phyloP scores from a whole-genome alignment of 176 grass and related monocot species.

The Themeda triandra region DNA sequence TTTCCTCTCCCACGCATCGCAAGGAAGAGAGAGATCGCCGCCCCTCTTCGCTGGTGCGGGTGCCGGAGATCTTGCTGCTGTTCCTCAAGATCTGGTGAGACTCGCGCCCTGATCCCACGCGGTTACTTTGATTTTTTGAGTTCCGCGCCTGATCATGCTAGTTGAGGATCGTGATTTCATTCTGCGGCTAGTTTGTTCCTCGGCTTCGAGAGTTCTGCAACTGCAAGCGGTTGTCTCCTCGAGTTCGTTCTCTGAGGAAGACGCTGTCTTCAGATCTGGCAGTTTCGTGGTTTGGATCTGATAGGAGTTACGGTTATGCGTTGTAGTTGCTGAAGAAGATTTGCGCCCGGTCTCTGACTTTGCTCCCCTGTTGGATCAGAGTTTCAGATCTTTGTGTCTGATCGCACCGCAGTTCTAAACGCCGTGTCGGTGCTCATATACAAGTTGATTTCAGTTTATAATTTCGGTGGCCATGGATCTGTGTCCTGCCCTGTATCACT shows the following conservation, averaged over 20 bases:
- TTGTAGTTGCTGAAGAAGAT: neutral
- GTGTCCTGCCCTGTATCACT: neutral
- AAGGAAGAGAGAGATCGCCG: no score
- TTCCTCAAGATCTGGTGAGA: constrained; percentile 49
- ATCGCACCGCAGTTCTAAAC: neutral
- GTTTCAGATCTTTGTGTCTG: neutral
- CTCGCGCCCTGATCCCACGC: neutral
- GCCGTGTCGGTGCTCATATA: neutral
- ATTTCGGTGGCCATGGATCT: neutral
- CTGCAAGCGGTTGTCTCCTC: neutral
- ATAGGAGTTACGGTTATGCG: neutral
- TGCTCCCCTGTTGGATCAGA: neutral
- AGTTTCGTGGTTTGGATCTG: constrained; percentile 24
- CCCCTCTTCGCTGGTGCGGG: constrained; percentile 1
- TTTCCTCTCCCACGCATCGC: no score
- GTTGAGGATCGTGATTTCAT: neutral
- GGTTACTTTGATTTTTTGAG: neutral
- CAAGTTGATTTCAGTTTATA: neutral
- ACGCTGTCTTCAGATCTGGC: constrained; percentile 31
- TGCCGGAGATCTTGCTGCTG: constrained; percentile 24
- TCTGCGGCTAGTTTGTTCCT: neutral
- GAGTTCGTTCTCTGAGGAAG: neutral
- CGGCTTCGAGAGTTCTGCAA: neutral
- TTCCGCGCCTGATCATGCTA: neutral
- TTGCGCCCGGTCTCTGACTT: neutral